These are phyloP conservation scores for Phyllachora maydis DNA, from an alignment of 2,329 filamentous ascomycete genomes.

Conservation along the genomic window DNA sequence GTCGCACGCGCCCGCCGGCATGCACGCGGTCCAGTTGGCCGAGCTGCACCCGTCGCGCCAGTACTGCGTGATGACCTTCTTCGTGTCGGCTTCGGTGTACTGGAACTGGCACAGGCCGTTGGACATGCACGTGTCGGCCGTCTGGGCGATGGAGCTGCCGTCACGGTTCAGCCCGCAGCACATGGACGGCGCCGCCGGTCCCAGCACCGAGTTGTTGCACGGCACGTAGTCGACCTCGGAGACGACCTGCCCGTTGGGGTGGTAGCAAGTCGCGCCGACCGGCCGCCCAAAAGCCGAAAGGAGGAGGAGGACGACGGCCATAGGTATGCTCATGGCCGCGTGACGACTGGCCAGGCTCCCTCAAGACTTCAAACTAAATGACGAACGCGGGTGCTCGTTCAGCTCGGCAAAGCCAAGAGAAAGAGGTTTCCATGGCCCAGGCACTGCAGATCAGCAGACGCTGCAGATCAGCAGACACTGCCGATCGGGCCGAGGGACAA, in stretches of 20 bases:
- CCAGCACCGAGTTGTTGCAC: background rate
- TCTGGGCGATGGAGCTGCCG: background rate
- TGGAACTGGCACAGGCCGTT: background rate
- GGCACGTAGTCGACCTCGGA: background rate
- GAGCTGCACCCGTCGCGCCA: background rate
- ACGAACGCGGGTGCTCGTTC: no score
- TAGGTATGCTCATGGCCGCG: background rate
- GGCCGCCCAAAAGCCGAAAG: background rate
- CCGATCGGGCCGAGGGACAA: no score
- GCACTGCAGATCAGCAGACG: no score
- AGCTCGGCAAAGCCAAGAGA: no score
- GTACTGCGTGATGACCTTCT: background rate
- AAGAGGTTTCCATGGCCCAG: no score
- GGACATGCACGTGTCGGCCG: background rate
- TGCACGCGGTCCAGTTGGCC: background rate
- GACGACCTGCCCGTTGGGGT: background rate
- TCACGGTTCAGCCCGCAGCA: constrained; percentile 1
- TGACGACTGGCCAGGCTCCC: no score
- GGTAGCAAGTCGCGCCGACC: background rate
- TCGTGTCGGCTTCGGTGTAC: background rate
- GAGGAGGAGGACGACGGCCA: background rate
- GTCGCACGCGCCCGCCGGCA: background rate
- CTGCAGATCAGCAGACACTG: no score
- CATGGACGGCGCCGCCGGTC: background rate
- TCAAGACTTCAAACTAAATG: no score